Percentiles rank a stretch among this genome's conserved stretches.
These are phyloP conservation scores for Populus hybrid DNA, from an alignment of 441 rosid species.

Conservation along the genomic window DNA sequence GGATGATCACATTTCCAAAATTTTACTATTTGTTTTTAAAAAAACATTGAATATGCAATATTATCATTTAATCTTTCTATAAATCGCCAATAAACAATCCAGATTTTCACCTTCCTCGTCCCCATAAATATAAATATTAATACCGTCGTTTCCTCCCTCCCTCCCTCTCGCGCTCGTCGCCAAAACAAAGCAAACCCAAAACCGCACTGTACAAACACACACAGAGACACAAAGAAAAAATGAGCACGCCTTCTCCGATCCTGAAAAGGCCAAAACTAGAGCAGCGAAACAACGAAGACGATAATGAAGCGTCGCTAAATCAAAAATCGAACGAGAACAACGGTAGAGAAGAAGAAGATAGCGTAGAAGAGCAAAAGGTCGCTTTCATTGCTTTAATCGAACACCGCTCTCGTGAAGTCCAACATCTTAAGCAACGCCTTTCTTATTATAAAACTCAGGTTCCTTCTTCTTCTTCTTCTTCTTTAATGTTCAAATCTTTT, in stretches of 20 bases:
- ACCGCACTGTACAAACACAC: neutral
- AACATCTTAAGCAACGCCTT: constrained; percentile 58
- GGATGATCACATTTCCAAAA: no score
- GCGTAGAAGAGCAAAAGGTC: constrained; percentile 60
- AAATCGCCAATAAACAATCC: neutral
- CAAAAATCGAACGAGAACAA: constrained; percentile 17
- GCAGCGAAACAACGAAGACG: constrained; percentile 2
- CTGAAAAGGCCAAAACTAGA: constrained; percentile 35
- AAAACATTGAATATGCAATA: no score
- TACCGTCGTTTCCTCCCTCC: no score
- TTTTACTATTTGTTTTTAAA: no score
- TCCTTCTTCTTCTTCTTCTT: neutral
- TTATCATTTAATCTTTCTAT: neutral
- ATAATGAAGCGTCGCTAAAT: neutral
- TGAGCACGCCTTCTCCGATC: constrained; percentile 31
- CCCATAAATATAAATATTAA: no score
- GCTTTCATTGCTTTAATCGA: constrained; percentile 69
- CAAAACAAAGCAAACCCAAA: neutral
- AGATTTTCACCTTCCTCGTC: neutral
- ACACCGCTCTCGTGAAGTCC: constrained; percentile 68
- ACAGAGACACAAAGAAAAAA: neutral
- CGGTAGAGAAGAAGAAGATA: constrained; percentile 24
- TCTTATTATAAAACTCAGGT: constrained; percentile 78
- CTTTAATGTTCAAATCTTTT: neutral
- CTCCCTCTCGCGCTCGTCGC: no score